Evolutionary conservation across 768 basidiomycete genomes (phyloP), one percentile per base, ranked within the genome.

Genomic region (Auricularia sp.): DNA sequence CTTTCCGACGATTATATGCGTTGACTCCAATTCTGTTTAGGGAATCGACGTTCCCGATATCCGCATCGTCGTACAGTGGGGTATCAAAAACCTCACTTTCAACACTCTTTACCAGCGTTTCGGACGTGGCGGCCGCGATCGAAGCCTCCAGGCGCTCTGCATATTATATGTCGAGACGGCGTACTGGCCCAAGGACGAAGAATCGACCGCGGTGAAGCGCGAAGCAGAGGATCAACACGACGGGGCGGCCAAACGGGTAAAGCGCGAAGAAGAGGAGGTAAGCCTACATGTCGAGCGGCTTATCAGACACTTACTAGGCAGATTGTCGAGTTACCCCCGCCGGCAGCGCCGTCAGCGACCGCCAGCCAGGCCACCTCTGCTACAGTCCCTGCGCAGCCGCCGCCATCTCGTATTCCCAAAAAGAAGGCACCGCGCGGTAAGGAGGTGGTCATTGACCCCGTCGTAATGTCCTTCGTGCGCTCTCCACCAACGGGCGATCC

Each of bases 31-130:
- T 33, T 33, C 33, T 47, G 37, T 62, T 29, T 29, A 78, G 78
- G 76, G 77, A 5, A 69, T 79, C 56, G 75, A 80, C 54, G 16
- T 79, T 2, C 66, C 74, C 2, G 71, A 74, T 64, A 73, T 80
- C 4, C 39, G 65, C 6, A 62, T 79, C 24, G 72, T 79, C 33
- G 71, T 79, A 10, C 78, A 78, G 63, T 79, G 69, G 68, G 62
- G 65, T n/a, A 72, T 67, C 0, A 71, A 51, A 2, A 51, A 69
- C 4, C 73, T 72, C 65, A 64, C 65, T 29, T 37, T 77, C 4
- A 65, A 67, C 4, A 69, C 71, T 0, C 64, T 78, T 3, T 75
- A 73, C 74, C 77, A 79, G 65, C 65, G 73, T 2, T 71, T 77
- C 62, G 77, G 77, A 1, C 71, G 70, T n/a, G 76, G 66, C 1